Conservation (phyloP, 1,284 basidiomycete genomes). For the Trametes polyzona region DNA sequence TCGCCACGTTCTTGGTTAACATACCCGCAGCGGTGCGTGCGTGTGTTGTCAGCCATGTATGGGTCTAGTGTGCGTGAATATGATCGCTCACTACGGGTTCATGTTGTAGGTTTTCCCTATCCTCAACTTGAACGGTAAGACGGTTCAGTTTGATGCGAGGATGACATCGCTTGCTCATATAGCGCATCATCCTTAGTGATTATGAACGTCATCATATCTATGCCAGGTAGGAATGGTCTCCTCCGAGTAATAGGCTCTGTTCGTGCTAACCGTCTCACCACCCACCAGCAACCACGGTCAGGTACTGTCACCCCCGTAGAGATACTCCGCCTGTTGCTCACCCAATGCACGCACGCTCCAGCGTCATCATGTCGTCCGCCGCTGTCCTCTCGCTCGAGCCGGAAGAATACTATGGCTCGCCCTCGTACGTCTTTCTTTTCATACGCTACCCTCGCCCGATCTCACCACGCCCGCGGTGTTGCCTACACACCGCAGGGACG, state of each 20-base stretch:
- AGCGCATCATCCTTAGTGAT: too few relatives aligned
- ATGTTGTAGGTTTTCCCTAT: slow-evolving; percentile 12
- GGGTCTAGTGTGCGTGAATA: neutral
- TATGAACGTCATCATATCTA: slow-evolving; percentile 24
- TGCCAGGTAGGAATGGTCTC: slow-evolving; percentile 8
- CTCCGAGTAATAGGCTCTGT: neutral
- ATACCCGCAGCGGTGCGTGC: slow-evolving; percentile 18
- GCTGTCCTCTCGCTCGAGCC: slow-evolving; percentile 18
- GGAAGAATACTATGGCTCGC: neutral
- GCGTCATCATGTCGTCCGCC: slow-evolving; percentile 22
- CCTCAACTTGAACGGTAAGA: slow-evolving; percentile 19
- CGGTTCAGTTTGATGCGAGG: neutral
- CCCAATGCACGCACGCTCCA: neutral
- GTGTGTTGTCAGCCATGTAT: neutral
- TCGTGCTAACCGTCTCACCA: neutral
- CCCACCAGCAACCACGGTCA: slow-evolving; percentile 13
- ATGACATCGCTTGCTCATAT: too few relatives aligned
- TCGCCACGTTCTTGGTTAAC: slow-evolving; percentile 17
- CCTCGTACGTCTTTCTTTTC: neutral
- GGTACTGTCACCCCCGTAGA: neutral
- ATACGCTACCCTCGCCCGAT: too few relatives aligned
- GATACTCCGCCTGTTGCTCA: neutral
- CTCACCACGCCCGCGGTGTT: neutral
- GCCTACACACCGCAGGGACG: neutral
- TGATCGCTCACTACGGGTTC: too few relatives aligned